Evolutionary conservation across 371 early-diverging fungal species (phyloP).

Genomic region (Phascolomyces articulosus): DNA sequence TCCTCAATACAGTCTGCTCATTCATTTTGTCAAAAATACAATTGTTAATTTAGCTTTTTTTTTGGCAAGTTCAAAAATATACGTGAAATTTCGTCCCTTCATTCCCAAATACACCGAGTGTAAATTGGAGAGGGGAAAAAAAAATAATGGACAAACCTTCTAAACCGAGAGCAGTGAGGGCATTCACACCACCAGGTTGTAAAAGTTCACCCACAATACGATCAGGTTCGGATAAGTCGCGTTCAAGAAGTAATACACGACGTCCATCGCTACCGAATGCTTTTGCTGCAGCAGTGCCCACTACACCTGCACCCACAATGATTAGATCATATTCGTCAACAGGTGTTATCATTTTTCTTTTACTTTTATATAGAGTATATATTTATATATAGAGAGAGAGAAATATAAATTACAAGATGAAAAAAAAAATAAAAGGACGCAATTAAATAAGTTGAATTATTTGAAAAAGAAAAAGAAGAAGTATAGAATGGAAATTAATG

Average conservation of each 20-base stretch:
- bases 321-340: constrained; percentile 72
- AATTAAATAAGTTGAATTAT: neutral
- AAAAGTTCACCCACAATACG: constrained; percentile 96
- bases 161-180: constrained; percentile 78
- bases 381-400: too few species aligned
- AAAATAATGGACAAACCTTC: constrained; percentile 34
- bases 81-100: too few species aligned
- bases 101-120: too few species aligned
- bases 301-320: constrained; percentile 90
- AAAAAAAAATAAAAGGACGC: neutral
- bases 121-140: too few species aligned
- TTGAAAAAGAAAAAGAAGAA: neutral
- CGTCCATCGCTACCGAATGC: constrained; percentile 75
- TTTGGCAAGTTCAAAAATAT: neutral
- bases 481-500: neutral
- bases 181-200: constrained; percentile 92
- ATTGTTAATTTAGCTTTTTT: neutral
- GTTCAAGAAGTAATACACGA: constrained; percentile 77
- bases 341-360: constrained; percentile 4
- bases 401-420: neutral
- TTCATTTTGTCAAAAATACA: too few species aligned
- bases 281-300: constrained; percentile 84
- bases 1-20: constrained; percentile 71
- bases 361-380: too few species aligned
- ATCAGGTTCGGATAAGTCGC: constrained; percentile 90